These are phyloP conservation scores for Kwoniella dendrophila DNA, from an alignment of 768 basidiomycete genomes.

Conservation along the genomic window DNA sequence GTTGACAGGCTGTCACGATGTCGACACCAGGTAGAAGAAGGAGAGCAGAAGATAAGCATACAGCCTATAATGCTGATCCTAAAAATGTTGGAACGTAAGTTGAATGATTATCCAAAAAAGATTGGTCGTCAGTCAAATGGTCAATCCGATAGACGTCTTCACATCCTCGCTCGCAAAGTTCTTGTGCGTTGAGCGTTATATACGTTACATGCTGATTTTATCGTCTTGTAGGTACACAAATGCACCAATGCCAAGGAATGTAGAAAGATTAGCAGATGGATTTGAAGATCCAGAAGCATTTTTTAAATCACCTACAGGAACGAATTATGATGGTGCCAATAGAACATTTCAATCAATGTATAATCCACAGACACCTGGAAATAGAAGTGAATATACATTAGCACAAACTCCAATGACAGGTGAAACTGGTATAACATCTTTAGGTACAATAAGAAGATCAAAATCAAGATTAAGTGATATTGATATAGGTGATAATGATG, in stretches of 20 bases:
- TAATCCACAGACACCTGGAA: constrained; percentile 9
- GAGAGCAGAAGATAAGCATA: constrained; percentile 28
- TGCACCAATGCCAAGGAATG: constrained; percentile 48
- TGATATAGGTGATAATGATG: constrained; percentile 29
- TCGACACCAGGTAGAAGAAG: constrained; percentile 29
- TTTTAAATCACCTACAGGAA: constrained; percentile 45
- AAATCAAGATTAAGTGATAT: constrained; percentile 28
- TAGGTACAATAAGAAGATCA: constrained; percentile 1
- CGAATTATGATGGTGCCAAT: neutral
- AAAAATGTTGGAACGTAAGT: constrained; percentile 54
- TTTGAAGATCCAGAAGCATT: constrained; percentile 55
- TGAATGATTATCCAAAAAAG: too few species aligned
- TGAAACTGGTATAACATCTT: neutral
- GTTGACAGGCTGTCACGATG: too few species aligned
- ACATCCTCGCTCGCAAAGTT: neutral
- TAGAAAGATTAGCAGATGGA: constrained; percentile 49
- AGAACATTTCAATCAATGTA: constrained; percentile 4
- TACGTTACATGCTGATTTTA: neutral
- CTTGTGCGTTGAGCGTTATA: neutral
- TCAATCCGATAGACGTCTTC: neutral
- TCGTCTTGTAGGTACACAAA: constrained; percentile 47
- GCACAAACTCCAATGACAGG: constrained; percentile 12
- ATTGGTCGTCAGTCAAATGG: neutral
- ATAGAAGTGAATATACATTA: constrained; percentile 2
- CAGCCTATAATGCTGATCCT: constrained; percentile 48